Evolutionary conservation across 208 protist genomes (phyloP), one percentile per base, ranked within the genome.

Genomic region (Willaertia magna): DNA sequence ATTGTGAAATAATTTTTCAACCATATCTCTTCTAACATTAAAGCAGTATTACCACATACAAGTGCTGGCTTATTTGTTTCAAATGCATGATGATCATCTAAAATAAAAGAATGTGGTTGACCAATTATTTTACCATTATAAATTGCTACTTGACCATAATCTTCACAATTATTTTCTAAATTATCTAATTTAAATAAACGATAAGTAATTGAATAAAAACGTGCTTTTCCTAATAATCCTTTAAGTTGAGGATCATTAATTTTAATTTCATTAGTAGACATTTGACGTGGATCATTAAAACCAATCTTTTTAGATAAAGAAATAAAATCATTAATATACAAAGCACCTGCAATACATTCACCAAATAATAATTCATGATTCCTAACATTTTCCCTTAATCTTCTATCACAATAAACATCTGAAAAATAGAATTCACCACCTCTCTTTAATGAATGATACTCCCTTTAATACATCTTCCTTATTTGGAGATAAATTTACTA

Each of bases 401-500:
- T 52, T 18, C 91, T 74, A 61, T 92, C 90, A 74, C 49, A 78
- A 85, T 92, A 92, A 20, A 93, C 87, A 75, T 93, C 91, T n/a
- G 74, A 87, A 88, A 93, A 93, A 84, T 91, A 90, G 39, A 93
- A 85, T 84, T 93, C 91, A n/a, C 91, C 91, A 30, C 91, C 91
- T 11, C 39, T n/a, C 52, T 87, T 87, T 46, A 93, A 86, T 0
- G 79, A 75, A n/a, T 85, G 3, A 67, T 86, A 67, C 88, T 14
- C 91, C 86, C 9, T 59, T 4, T 20, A 93, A 52, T 22, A 93
- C 91, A 12, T 48, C 20, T 7, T 59, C 12, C 84, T 93, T 93
- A 87, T 93, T 83, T 6, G 91, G 91, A 22, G 87, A 93, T 18
- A 93, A 88, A 79, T 93, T 93, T 1, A 94, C 59, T 44, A 93